These are phyloP conservation scores for Wallacemonas sp. DNA, from an alignment of 208 protist species.

Conservation along the genomic window DNA sequence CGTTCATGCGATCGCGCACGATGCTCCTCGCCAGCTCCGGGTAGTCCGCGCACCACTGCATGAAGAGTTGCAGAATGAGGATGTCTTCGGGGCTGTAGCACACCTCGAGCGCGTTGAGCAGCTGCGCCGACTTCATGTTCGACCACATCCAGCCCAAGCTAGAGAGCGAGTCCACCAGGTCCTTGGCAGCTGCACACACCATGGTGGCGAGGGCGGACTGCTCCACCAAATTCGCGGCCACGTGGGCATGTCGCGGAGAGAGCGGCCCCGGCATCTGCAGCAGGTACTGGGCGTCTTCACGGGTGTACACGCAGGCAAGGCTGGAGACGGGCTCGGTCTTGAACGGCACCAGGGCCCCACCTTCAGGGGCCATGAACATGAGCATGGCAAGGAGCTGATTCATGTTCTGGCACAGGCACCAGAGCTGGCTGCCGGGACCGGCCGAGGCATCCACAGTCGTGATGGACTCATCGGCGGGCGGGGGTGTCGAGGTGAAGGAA, in stretches of 20 bases:
- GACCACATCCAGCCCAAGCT: conserved; percentile 4
- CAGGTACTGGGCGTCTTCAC: conserved; percentile 11
- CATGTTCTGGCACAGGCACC: not conserved
- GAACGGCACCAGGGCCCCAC: not conserved
- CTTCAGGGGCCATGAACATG: conserved; percentile 1
- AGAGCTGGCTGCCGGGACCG: no score
- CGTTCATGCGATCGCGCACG: conserved; percentile 5
- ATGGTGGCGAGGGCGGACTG: conserved; percentile 5
- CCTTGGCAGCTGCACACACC: not conserved
- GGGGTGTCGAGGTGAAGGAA: not conserved
- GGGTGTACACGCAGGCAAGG: conserved; percentile 5
- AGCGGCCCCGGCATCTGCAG: conserved; percentile 8
- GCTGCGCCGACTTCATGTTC: conserved; percentile 1
- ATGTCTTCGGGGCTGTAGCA: conserved; percentile 7
- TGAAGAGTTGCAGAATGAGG: not conserved
- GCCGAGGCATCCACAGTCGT: no score
- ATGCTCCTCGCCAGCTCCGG: conserved; percentile 3
- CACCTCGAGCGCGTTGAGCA: not conserved
- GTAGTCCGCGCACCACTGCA: conserved; percentile 10
- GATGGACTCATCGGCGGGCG: not conserved
- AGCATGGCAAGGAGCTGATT: not conserved
- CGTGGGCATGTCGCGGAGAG: conserved; percentile 6
- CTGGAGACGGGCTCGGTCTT: not conserved
- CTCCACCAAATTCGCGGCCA: conserved; percentile 3
- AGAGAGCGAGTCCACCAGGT: not conserved